Evolutionary conservation across 1,139 yeast genomes (phyloP), one percentile per base, ranked within the genome.

Genomic region (Blastobotrys persicus): DNA sequence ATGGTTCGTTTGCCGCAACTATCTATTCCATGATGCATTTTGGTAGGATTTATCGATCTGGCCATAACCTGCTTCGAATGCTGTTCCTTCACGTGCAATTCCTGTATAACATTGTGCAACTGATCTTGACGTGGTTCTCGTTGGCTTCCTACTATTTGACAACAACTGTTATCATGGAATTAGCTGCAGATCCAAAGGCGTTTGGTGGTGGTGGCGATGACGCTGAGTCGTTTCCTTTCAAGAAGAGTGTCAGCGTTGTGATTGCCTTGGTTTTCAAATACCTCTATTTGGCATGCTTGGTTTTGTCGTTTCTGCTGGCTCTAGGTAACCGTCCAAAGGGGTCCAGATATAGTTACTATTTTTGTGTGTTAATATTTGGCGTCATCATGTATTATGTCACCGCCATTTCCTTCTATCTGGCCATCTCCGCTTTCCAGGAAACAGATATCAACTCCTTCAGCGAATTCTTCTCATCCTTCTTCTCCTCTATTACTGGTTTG

Each of bases 1-100:
- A 91, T 67, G 98, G 98, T 64, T 94, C 97, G 0, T 91, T 91
- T 65, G 95, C 95, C 63, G 98, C 98, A 1, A 92, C 96, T 1
- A 74, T 92, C 49, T 92, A 89, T 64, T 79, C 96, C 0, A 76
- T 88, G 59, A 75, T 81, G 55, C 89, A 89, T 63, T 83, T 83
- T 59, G 79, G 76, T 51, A 79, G 81, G 56, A 76, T 92, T 40
- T 87, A 94, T 83, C 66, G 71, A 4, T 85, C 96, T 11, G 86
- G 85, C 42, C 98, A 92, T 66, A 81, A 88, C 31, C 57, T 73
- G 16, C 64, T 81, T 17, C 78, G 98, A 61, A 85, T 88, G 64
- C 60, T 87, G 46, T 77, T 85, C 66, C 72, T 92, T 47, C 85
- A 81, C 55, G 65, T 91, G 43, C 97, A 92, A 68, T 85, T 88